Evolutionary conservation across 768 basidiomycete species (phyloP).

Genomic region (Boletales sp.): DNA sequence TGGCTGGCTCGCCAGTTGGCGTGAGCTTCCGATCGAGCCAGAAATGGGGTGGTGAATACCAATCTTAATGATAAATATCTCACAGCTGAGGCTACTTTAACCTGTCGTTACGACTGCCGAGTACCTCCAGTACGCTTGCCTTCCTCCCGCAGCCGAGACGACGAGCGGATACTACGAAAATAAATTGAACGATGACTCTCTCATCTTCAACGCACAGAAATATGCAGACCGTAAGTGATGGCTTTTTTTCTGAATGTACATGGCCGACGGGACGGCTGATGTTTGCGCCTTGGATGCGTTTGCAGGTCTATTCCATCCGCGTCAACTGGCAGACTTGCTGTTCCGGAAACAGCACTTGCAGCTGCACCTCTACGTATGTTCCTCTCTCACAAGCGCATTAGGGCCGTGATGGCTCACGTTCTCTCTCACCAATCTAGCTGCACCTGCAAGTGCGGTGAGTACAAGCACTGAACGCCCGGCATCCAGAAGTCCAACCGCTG

Average conservation of each 20-base stretch:
- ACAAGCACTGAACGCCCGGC: not conserved
- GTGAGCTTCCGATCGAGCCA: slow-evolving; percentile 30
- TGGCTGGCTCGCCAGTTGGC: no score
- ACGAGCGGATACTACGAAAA: slow-evolving; percentile 38
- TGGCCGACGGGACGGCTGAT: not conserved
- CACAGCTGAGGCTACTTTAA: slow-evolving; percentile 33
- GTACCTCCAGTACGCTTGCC: slow-evolving; percentile 36
- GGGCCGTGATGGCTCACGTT: no score
- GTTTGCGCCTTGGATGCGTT: not conserved
- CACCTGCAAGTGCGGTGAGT: slow-evolving; percentile 13
- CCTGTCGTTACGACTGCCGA: slow-evolving; percentile 36
- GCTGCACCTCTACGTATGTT: not conserved
- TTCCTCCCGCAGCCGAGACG: slow-evolving; percentile 29
- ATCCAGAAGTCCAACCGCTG: no score
- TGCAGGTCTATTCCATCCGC: slow-evolving; percentile 6
- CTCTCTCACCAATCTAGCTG: slow-evolving; percentile 1
- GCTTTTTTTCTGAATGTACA: not conserved
- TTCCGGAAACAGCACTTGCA: slow-evolving; percentile 1
- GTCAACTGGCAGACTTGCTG: slow-evolving; percentile 19
- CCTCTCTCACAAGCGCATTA: not conserved
- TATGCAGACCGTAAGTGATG: no score
- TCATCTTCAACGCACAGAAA: no score
- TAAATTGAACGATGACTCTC: no score
- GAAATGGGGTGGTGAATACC: slow-evolving; percentile 32
- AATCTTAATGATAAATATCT: slow-evolving; percentile 39